These are phyloP conservation scores for Actinidia polygama DNA, from an alignment of 179 eudicot species.

Conservation along the genomic window DNA sequence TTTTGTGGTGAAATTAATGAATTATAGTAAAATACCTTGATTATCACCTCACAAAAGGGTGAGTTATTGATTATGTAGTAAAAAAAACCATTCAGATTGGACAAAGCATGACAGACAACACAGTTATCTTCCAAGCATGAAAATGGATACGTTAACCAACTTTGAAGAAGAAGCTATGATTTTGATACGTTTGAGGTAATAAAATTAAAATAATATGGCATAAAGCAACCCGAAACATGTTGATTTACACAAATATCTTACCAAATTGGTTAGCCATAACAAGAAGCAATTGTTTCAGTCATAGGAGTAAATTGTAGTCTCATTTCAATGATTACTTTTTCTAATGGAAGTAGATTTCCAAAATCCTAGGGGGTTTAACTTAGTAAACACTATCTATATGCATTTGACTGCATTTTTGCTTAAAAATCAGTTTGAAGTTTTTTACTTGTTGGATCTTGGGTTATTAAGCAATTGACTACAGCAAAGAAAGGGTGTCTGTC, in stretches of 20 bases:
- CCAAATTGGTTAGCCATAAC: not conserved
- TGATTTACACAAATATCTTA: not conserved
- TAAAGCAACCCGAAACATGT: not conserved
- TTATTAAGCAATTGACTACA: not conserved
- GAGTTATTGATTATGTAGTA: not conserved
- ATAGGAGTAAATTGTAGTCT: not conserved
- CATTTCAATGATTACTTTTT: not conserved
- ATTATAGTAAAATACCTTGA: not conserved
- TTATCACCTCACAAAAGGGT: not conserved
- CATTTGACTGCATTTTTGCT: not conserved
- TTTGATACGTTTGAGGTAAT: not conserved
- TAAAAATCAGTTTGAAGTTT: not conserved
- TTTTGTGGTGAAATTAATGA: not conserved
- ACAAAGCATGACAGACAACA: not conserved
- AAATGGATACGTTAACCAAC: not conserved
- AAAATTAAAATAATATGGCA: not conserved
- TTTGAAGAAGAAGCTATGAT: not conserved
- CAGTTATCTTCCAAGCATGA: not conserved
- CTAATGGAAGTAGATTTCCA: not conserved
- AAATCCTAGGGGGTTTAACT: not conserved
- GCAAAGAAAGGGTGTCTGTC: not conserved
- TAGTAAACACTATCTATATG: not conserved
- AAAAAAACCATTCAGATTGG: not conserved
- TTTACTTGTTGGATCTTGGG: not conserved
- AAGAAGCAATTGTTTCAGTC: not conserved